phyloP scores from a whole-genome alignment of 2,329 filamentous ascomycete genomes.

The Claviceps cyperi region DNA sequence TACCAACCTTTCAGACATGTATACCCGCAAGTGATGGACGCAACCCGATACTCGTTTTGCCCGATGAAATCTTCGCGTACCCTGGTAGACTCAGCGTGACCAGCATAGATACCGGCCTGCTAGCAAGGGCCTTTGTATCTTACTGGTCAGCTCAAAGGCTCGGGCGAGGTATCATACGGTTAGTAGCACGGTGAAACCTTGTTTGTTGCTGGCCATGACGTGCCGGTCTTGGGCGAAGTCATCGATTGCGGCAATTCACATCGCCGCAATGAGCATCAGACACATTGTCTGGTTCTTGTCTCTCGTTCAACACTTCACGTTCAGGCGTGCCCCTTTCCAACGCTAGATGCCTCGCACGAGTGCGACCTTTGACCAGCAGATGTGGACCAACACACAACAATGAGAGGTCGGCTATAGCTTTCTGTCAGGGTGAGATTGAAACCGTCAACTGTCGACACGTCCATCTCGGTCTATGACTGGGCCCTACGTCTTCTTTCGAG shows the following conservation, averaged over 20 bases:
- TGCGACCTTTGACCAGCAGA: too few species aligned
- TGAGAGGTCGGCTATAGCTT: too few species aligned
- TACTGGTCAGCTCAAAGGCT: background rate
- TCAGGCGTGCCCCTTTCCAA: background rate
- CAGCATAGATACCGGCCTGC: background rate
- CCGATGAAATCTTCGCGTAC: background rate
- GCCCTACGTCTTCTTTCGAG: too few species aligned
- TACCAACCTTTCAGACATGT: constrained; percentile 20
- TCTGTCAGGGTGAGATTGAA: too few species aligned
- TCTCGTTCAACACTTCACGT: background rate
- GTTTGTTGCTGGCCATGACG: background rate
- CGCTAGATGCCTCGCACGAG: background rate
- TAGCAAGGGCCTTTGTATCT: background rate
- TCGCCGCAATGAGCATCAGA: background rate
- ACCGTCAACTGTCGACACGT: too few species aligned
- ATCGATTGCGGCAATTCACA: background rate
- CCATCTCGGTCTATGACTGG: too few species aligned
- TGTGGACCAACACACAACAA: background rate
- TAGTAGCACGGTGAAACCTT: background rate
- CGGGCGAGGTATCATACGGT: background rate
- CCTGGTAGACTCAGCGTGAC: background rate
- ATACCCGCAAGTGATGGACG: constrained; percentile 12
- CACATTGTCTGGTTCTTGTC: background rate
- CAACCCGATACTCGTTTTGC: background rate
- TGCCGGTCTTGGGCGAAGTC: background rate